phyloP scores from a whole-genome alignment of 1,284 basidiomycete species.

The Sporisorium exsertum region DNA sequence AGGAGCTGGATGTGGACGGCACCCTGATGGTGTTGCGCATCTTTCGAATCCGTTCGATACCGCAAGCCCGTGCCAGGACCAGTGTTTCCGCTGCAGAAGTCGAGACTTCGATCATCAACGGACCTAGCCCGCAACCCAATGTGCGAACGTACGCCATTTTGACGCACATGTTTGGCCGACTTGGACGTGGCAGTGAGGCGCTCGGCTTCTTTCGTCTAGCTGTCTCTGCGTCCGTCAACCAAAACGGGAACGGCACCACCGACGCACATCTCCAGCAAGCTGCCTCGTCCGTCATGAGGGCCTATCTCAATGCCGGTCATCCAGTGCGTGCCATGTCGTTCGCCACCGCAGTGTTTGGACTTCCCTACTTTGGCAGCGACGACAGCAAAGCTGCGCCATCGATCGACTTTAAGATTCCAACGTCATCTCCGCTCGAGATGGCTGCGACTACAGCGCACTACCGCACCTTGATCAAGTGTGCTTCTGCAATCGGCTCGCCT shows the following conservation, averaged over 20 bases:
- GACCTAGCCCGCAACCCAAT: conserved; percentile 25
- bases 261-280: conserved; percentile 15
- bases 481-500: conserved; percentile 21
- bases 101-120: conserved; percentile 10
- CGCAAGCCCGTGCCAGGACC: neutral
- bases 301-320: conserved; percentile 19
- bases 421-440: neutral
- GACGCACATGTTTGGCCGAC: conserved; percentile 27
- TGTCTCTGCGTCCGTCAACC: neutral
- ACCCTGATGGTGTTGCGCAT: conserved; percentile 33
- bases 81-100: neutral
- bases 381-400: conserved; percentile 7
- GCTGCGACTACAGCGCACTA: conserved; percentile 26
- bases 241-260: neutral
- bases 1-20: conserved; percentile 30
- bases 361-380: conserved; percentile 33
- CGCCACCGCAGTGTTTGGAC: conserved; percentile 17
- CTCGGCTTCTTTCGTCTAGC: conserved; percentile 23
- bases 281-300: conserved; percentile 23
- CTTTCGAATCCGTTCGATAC: conserved; percentile 31
- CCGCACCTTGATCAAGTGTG: conserved; percentile 36
- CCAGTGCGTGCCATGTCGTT: conserved; percentile 36
- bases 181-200: conserved; percentile 18
- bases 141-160: conserved; percentile 23
- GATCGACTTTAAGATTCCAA: conserved; percentile 8